A percentile compares a stretch with the other conserved stretches of the same genome.
phyloP scores from a whole-genome alignment of 257 asterid genomes.

The Knoxia roxburghii region DNA sequence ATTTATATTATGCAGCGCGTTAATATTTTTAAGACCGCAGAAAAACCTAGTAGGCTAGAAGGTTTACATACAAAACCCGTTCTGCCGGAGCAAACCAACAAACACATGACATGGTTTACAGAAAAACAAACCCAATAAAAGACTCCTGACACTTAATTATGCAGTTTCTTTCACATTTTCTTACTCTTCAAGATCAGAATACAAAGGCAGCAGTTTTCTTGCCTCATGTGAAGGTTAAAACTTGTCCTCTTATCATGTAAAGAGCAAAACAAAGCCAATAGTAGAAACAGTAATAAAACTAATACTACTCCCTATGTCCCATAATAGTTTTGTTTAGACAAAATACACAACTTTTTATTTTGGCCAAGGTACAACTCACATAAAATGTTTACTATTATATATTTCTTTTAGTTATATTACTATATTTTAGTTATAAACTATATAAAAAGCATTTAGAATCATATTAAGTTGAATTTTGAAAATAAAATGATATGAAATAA shows the following conservation, averaged over 20 bases:
- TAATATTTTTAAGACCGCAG: background rate
- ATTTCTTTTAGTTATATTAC: too few relatives aligned
- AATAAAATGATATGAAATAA: too few relatives aligned
- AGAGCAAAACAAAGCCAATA: background rate
- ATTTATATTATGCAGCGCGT: background rate
- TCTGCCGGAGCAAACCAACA: background rate
- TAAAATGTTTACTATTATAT: too few relatives aligned
- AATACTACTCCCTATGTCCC: too few relatives aligned
- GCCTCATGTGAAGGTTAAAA: background rate
- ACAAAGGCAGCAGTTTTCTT: too few relatives aligned
- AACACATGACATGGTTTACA: background rate
- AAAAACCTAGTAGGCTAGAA: background rate
- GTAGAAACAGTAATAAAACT: background rate
- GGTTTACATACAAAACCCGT: background rate
- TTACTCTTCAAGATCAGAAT: background rate
- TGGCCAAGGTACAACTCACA: too few relatives aligned
- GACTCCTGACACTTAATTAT: background rate
- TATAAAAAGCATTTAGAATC: too few relatives aligned
- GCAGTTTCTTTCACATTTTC: background rate
- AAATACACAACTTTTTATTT: too few relatives aligned
- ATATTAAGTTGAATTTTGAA: too few relatives aligned
- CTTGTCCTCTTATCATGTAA: background rate
- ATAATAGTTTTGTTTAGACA: too few relatives aligned
- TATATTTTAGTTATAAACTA: too few relatives aligned
- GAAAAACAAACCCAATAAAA: background rate